Base-by-base conservation (phyloP, 768 basidiomycete genomes). In the Naganishia onofrii region DNA sequence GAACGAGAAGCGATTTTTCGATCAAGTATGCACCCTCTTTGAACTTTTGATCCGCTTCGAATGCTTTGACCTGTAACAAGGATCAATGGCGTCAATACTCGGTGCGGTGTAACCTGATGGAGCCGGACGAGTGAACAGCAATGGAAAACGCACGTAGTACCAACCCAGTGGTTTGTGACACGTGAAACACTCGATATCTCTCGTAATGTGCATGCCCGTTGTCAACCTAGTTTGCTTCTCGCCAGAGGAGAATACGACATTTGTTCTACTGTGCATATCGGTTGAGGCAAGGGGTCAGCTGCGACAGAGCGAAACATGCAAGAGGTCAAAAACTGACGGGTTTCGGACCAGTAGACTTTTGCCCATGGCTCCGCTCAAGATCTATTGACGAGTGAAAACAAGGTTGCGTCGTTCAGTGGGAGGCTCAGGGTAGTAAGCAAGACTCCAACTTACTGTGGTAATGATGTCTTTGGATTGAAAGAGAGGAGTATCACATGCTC, bases 401-500 rank as follows among this genome's bases (percentile, higher is more conserved):
- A 7, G 23, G 23, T 26, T 21, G 60, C 23, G 10, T n/a, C 29
- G 3, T 26, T 44, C 26, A 63, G 60, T 17, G 12, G 7, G 38
- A 13, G 9, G 17, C 28, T 42, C 34, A 38, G 32, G 15, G 7
- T 2, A 9, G 3, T 17, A 9, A 26, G 23, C 6, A 12, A 36
- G 26, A 46, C 2, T 26, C 13, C 7, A 12, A 42, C 60, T 44
- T 44, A 63, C 60, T 8, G 60, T 63, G 8, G 60, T 63, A 42
- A 63, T 63, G 60, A 63, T 63, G 42, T 63, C 60, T 42, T 63
- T 63, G 3, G 60, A 63, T 21, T 63, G 60, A 26, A 63, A 63
- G 21, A 63, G 60, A 44, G 60, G 60, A 26, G 60, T 63, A 15
- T 63, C 60, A n/a, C 60, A 63, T 23, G 42, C 60, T 17, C 38